These are phyloP conservation scores for Microstroma glucosiphilum DNA, from an alignment of 1,284 basidiomycete genomes.

Conservation along the genomic window DNA sequence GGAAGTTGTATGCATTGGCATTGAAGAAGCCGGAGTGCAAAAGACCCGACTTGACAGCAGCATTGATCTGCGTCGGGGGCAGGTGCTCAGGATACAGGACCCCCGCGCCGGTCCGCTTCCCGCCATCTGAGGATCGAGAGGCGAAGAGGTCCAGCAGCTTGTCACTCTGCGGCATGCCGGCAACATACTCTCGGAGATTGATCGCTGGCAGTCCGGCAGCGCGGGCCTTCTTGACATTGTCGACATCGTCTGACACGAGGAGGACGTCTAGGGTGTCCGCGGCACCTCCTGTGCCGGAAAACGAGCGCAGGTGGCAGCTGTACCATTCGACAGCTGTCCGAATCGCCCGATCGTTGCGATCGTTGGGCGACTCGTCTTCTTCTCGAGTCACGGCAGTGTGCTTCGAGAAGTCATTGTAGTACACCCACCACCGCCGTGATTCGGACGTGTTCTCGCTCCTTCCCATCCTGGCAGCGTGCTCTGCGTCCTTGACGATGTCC, in stretches of 20 bases:
- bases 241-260: constrained; percentile 69
- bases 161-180: constrained; percentile 33
- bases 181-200: constrained; percentile 45
- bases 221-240: constrained; percentile 64
- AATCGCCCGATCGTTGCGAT: constrained; percentile 47
- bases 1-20: constrained; percentile 90
- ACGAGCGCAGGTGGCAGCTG: constrained; percentile 28
- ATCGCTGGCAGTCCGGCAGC: constrained; percentile 34
- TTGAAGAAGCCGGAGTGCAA: constrained; percentile 90
- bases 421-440: constrained; percentile 11
- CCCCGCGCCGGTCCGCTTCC: not conserved
- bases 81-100: constrained; percentile 64
- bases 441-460: constrained; percentile 4
- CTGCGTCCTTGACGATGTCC: constrained; percentile 43
- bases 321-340: constrained; percentile 43
- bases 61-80: constrained; percentile 64
- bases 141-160: constrained; percentile 45
- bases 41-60: constrained; percentile 77
- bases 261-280: constrained; percentile 34
- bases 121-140: constrained; percentile 21
- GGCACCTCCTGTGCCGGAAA: constrained; percentile 17
- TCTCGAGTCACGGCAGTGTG: constrained; percentile 32
- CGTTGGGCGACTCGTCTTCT: constrained; percentile 43
- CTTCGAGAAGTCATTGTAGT: constrained; percentile 13
- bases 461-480: constrained; percentile 16